Evolutionary conservation across 176 grass and related monocot genomes (phyloP).

Genomic region (Panicum miliaceum): DNA sequence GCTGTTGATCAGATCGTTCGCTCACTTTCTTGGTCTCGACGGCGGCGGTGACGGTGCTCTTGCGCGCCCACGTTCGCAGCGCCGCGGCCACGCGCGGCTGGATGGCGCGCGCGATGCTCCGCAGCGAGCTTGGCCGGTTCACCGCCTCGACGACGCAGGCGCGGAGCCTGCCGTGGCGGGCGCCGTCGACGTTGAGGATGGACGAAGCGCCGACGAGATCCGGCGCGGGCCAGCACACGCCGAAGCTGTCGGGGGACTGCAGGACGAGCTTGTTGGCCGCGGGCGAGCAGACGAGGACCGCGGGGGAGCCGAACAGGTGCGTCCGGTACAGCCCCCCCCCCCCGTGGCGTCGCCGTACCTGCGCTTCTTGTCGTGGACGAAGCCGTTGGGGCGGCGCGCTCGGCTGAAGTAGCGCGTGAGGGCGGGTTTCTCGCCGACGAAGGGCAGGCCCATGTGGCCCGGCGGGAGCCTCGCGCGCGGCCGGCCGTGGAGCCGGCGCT

Average conservation of each 20-base stretch:
- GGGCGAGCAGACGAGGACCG: slow-evolving; percentile 24
- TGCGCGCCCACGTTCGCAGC: slow-evolving; percentile 33
- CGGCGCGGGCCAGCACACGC: slow-evolving; percentile 14
- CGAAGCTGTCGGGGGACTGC: slow-evolving; percentile 30
- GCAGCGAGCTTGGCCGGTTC: slow-evolving; percentile 30
- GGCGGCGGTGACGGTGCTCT: slow-evolving; percentile 31
- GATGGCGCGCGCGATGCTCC: slow-evolving; percentile 18
- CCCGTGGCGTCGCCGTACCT: neutral
- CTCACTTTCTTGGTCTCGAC: slow-evolving; percentile 40
- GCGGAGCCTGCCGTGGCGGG: slow-evolving; percentile 14
- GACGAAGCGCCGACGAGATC: slow-evolving; percentile 25
- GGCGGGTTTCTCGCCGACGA: slow-evolving; percentile 35
- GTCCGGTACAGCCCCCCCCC: slow-evolving; percentile 25
- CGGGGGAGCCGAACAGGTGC: slow-evolving; percentile 31
- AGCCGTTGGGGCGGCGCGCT: slow-evolving; percentile 3
- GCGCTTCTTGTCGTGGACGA: neutral
- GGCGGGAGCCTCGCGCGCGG: slow-evolving; percentile 24
- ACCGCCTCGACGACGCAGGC: slow-evolving; percentile 10
- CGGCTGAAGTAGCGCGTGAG: slow-evolving; percentile 38
- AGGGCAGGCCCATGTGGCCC: slow-evolving; percentile 50
- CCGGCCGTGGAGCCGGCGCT: neutral
- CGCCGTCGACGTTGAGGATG: slow-evolving; percentile 18
- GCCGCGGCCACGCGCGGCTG: slow-evolving; percentile 45
- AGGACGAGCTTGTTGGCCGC: slow-evolving; percentile 47
- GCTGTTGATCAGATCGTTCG: too few relatives aligned